These are phyloP conservation scores for Ascocoryne sarcoides DNA, from an alignment of 2,329 filamentous ascomycete species.

Conservation along the genomic window DNA sequence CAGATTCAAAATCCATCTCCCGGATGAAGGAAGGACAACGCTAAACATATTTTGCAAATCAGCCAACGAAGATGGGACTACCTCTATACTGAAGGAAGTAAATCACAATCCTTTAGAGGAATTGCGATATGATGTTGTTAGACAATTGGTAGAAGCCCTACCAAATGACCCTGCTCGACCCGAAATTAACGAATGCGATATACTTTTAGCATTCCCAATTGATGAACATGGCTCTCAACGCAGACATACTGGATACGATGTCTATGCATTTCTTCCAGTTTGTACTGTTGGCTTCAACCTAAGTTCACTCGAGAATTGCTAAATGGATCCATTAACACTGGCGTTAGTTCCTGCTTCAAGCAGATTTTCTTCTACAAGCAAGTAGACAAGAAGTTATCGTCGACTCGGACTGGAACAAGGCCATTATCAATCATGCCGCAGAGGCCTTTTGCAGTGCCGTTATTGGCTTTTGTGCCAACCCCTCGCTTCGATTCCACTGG, in stretches of 20 bases:
- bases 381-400: constrained; percentile 13
- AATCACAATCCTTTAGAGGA: too few relatives aligned
- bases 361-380: constrained; percentile 16
- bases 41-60: too few relatives aligned
- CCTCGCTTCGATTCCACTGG: constrained; percentile 9
- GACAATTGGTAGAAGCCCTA: neutral
- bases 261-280: constrained; percentile 19
- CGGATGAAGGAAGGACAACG: too few relatives aligned
- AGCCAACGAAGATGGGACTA: too few relatives aligned
- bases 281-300: constrained; percentile 14
- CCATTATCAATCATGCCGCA: constrained; percentile 3
- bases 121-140: constrained; percentile 1
- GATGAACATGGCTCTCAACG: neutral
- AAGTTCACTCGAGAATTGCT: constrained; percentile 2
- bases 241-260: constrained; percentile 1
- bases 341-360: constrained; percentile 12
- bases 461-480: constrained; percentile 5
- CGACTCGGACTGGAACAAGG: constrained; percentile 12
- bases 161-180: constrained; percentile 1
- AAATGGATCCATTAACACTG: neutral
- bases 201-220: constrained; percentile 21
- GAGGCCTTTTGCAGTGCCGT: constrained; percentile 10
- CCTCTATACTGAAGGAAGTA: too few relatives aligned
- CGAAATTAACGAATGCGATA: constrained; percentile 1
- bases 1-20: neutral